A percentile compares a stretch with the other conserved stretches of the same genome.
Evolutionary conservation across 140 eudicot genomes (phyloP).

Genomic region (Stevia rebaudiana): DNA sequence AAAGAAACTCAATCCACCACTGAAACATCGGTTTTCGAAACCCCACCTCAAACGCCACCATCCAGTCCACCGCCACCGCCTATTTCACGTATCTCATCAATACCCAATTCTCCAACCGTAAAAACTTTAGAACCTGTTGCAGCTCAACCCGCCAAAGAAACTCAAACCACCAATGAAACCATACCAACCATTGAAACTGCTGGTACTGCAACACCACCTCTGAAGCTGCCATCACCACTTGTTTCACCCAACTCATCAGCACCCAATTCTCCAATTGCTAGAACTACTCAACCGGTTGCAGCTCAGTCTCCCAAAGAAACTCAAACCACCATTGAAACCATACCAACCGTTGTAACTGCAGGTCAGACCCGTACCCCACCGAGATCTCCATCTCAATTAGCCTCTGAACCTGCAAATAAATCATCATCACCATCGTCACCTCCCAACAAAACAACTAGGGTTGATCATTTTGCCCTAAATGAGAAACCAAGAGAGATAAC

Average conservation of each 20-base stretch:
- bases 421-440: conserved; percentile 25
- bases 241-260: conserved; percentile 9
- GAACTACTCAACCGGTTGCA: conserved; percentile 17
- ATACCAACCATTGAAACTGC: conserved; percentile 9
- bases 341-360: conserved; percentile 3
- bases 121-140: conserved; percentile 21
- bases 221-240: conserved; percentile 18
- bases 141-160: conserved; percentile 6
- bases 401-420: conserved; percentile 17
- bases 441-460: conserved; percentile 20
- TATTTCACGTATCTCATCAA: conserved; percentile 7
- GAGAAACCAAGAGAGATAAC: conserved; percentile 27
- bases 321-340: conserved; percentile 12
- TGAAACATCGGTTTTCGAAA: conserved; percentile 16
- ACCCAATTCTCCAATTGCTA: conserved; percentile 16
- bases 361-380: conserved; percentile 28
- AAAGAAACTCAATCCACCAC: conserved; percentile 19
- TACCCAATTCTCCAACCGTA: conserved; percentile 12
- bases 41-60: conserved; percentile 26
- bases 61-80: conserved; percentile 23
- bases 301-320: conserved; percentile 7
- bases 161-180: conserved; percentile 14
- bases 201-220: conserved; percentile 13
- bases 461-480: conserved; percentile 11
- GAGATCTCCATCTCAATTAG: conserved; percentile 30